Evolutionary conservation across 331 rosid species (phyloP).

Genomic region (Quercus lobata): DNA sequence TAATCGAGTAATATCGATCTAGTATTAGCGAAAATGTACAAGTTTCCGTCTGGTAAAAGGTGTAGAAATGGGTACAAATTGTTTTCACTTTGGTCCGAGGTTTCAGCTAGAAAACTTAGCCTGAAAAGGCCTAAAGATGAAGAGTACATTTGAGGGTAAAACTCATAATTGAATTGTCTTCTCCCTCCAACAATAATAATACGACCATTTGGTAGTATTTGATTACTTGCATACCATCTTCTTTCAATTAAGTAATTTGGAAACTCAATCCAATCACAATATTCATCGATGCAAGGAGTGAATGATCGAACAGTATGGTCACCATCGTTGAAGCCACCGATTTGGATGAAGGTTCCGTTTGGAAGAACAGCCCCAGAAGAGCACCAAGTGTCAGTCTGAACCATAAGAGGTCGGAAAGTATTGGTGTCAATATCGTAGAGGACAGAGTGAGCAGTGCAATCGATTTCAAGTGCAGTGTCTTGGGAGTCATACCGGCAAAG

Average conservation of each 20-base stretch:
- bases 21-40: conserved; percentile 65
- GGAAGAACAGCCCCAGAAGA: conserved; percentile 72
- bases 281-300: conserved; percentile 40
- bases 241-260: conserved; percentile 34
- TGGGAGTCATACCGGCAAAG: conserved; percentile 44
- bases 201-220: conserved; percentile 56
- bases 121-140: not conserved
- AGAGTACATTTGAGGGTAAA: conserved; percentile 31
- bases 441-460: conserved; percentile 76
- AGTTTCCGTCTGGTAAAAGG: conserved; percentile 69
- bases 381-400: conserved; percentile 75
- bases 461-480: conserved; percentile 33
- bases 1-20: conserved; percentile 49
- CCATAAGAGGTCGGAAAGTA: conserved; percentile 44
- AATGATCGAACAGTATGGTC: conserved; percentile 48
- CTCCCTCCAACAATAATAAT: conserved; percentile 67
- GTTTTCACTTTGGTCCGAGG: conserved; percentile 45
- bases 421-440: conserved; percentile 45
- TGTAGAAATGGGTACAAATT: conserved; percentile 74
- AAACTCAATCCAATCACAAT: conserved; percentile 69
- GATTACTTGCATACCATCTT: conserved; percentile 78
- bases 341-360: conserved; percentile 68
- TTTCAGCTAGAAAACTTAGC: conserved; percentile 43
- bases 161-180: conserved; percentile 65
- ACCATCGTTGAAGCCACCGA: conserved; percentile 70